Evolutionary conservation across 768 basidiomycete genomes (phyloP).

Genomic region (Lentinula aciculospora): DNA sequence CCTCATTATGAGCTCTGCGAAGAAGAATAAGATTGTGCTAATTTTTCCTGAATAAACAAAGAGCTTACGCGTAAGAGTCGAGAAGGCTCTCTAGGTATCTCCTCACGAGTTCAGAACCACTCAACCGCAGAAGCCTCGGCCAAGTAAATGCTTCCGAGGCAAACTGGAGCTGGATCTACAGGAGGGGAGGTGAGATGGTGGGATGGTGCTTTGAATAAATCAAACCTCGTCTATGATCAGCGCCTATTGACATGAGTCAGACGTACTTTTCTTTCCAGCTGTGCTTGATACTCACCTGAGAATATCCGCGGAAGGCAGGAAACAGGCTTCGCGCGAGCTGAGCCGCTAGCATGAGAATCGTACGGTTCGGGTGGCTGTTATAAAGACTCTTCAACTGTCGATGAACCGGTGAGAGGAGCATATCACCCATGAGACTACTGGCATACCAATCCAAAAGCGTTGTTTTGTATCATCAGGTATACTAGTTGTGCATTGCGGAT

Average conservation of each 20-base stretch:
- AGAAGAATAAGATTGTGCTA: background rate
- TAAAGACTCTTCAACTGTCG: conserved; percentile 36
- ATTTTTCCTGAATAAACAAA: background rate
- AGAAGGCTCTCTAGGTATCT: conserved; percentile 59
- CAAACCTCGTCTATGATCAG: conserved; percentile 77
- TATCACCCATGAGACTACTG: conserved; percentile 8
- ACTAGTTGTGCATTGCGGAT: conserved; percentile 54
- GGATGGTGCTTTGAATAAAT: conserved; percentile 11
- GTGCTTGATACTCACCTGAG: conserved; percentile 44
- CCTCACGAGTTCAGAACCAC: conserved; percentile 59
- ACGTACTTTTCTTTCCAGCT: background rate
- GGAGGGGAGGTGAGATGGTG: conserved; percentile 9
- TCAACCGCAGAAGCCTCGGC: conserved; percentile 51
- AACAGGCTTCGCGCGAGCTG: conserved; percentile 71
- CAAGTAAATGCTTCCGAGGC: conserved; percentile 70
- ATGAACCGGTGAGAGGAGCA: background rate
- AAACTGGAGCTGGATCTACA: conserved; percentile 64
- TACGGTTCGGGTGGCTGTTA: conserved; percentile 60
- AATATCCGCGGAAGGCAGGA: conserved; percentile 81
- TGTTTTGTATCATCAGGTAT: conserved; percentile 43
- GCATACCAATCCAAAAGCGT: conserved; percentile 49
- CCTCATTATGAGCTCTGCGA: conserved; percentile 62
- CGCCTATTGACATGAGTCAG: conserved; percentile 34
- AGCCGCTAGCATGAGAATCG: conserved; percentile 63
- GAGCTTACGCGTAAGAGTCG: conserved; percentile 68